These are phyloP conservation scores for Carpinus viminea DNA, from an alignment of 306 rosid species.

Conservation along the genomic window DNA sequence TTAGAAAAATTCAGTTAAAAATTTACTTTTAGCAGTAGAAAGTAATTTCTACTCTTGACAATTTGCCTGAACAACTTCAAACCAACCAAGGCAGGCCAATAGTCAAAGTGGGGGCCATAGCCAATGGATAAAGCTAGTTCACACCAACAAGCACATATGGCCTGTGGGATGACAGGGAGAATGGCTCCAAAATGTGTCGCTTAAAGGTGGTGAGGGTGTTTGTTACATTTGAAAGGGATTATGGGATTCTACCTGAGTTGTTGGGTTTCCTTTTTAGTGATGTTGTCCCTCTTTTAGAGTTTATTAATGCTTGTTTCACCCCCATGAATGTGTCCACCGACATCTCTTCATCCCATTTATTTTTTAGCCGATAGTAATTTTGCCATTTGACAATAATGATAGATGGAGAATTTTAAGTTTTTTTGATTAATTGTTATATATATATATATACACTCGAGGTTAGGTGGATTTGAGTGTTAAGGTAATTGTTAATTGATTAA, in stretches of 20 bases:
- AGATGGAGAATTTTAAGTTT: too few species aligned
- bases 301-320: conserved; percentile 7
- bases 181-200: conserved; percentile 29
- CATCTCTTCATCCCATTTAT: neutral
- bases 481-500: too few species aligned
- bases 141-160: conserved; percentile 11
- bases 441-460: too few species aligned
- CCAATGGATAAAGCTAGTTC: conserved; percentile 22
- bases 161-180: conserved; percentile 27
- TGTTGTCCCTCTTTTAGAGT: conserved; percentile 31
- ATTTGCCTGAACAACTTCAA: neutral
- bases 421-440: too few species aligned
- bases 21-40: conserved; percentile 1
- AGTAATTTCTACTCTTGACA: neutral
- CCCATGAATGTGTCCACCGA: conserved; percentile 21
- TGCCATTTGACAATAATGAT: too few species aligned
- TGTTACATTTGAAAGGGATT: neutral
- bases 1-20: conserved; percentile 16
- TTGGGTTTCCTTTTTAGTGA: conserved; percentile 22
- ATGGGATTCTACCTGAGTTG: conserved; percentile 16
- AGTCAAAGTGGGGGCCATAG: conserved; percentile 45
- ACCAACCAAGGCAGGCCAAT: conserved; percentile 30
- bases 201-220: conserved; percentile 12
- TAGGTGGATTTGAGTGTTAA: too few species aligned
- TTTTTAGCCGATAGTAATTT: too few species aligned